Evolutionary conservation across 1,284 basidiomycete species (phyloP), one percentile per base, ranked within the genome.

Genomic region (Leucoagaricus sp.): DNA sequence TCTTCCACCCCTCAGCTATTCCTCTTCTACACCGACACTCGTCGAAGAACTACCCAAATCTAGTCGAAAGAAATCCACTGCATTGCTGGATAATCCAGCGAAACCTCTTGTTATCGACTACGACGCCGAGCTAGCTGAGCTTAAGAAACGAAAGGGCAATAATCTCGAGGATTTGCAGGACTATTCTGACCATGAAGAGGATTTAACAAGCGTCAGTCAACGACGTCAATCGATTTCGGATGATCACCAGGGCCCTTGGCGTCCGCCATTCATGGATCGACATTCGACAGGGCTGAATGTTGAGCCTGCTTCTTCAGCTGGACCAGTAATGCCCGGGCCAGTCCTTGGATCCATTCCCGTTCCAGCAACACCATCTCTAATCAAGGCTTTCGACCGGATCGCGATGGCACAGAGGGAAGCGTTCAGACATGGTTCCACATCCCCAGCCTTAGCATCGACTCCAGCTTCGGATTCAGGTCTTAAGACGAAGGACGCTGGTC

Each of bases 321-420:
- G 36, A 21, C 42, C 54, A n/a, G n/a, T n/a, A n/a, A n/a, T n/a
- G n/a, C n/a, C n/a, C n/a, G n/a, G n/a, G n/a, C n/a, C n/a, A 19
- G 12, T 47, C 12, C 58, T 51, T n/a, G 52, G 52, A 9, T 51
- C 65, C 0, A 58, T 66, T 13, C 65, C 82, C 1, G 78, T 86
- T 0, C 82, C 84, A 2, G 79, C 82, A 23, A 86, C 85, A 1
- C 84, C 85, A 0, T 86, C 85, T 1, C 72, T 86, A 19, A 79
- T 86, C 55, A 76, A 76, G 44, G 85, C 84, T 1, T 67, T 86
- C 21, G 81, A 84, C 61, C 75, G 84, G 34, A 75, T 87, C 50
- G 73, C 76, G 5, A 68, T 72, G 13, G 85, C 85, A 1, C 84
- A 86, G 61, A 73, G 72, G 53, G 76, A 78, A 28, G 82, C 78